A percentile compares a stretch with the other conserved stretches of the same genome.
phyloP scores from a whole-genome alignment of 1,139 yeast species.

The Yamadazyma dendronema region DNA sequence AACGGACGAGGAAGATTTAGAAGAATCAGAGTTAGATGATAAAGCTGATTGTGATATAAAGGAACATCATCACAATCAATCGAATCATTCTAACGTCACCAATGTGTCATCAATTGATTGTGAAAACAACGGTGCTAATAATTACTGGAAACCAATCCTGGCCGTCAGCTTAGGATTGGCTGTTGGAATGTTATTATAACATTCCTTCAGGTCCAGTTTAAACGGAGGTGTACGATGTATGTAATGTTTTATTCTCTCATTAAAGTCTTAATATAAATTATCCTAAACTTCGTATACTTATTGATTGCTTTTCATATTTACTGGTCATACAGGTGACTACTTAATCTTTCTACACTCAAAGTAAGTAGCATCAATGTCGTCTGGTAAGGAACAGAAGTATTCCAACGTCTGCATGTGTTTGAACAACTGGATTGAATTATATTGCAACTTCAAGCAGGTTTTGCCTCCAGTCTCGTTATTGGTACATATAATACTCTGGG shows the following conservation, averaged over 20 bases:
- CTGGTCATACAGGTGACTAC: slow-evolving; percentile 6
- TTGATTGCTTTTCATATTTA: too few relatives aligned
- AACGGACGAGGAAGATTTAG: slow-evolving; percentile 5
- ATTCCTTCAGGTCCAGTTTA: not conserved
- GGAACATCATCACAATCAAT: slow-evolving; percentile 9
- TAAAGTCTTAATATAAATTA: slow-evolving; percentile 8
- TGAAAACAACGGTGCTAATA: slow-evolving; percentile 14
- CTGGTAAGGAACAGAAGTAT: slow-evolving; percentile 47
- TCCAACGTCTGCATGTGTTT: slow-evolving; percentile 46
- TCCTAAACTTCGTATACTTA: not conserved
- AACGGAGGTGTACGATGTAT: slow-evolving; percentile 1
- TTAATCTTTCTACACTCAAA: slow-evolving; percentile 47
- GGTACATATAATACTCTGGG: slow-evolving; percentile 46
- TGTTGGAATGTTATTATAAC: slow-evolving; percentile 23
- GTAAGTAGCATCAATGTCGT: slow-evolving; percentile 46
- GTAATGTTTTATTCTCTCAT: slow-evolving; percentile 16
- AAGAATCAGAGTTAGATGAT: slow-evolving; percentile 4
- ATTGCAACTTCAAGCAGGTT: slow-evolving; percentile 42
- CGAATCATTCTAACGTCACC: slow-evolving; percentile 11
- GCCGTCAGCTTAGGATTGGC: slow-evolving; percentile 20
- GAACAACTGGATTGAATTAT: slow-evolving; percentile 40
- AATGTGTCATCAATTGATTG: slow-evolving; percentile 17
- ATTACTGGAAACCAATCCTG: slow-evolving; percentile 10
- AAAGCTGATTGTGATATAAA: slow-evolving; percentile 4
- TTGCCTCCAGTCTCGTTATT: slow-evolving; percentile 40